phyloP scores from a whole-genome alignment of 371 early-diverging fungal genomes.

The Dinochytrium kinnereticum region DNA sequence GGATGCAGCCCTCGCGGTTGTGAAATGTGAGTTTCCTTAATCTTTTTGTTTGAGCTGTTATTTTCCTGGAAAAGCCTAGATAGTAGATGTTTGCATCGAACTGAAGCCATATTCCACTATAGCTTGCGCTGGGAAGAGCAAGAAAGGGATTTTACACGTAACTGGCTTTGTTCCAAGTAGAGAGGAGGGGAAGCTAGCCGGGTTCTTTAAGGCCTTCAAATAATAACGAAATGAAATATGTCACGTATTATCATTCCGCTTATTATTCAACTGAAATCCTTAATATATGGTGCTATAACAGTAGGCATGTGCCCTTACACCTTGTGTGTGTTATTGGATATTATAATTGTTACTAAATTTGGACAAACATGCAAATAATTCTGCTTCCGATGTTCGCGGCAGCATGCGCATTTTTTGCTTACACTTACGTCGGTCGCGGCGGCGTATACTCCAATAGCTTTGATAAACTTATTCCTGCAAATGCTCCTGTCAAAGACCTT shows the following conservation, averaged over 20 bases:
- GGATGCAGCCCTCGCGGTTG: conserved; percentile 51
- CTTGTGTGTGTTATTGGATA: not conserved
- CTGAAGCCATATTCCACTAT: not conserved
- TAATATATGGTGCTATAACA: no score
- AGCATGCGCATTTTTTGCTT: no score
- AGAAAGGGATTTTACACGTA: conserved; percentile 38
- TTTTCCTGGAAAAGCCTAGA: not conserved
- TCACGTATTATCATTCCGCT: no score
- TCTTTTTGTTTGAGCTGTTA: not conserved
- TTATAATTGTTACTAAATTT: not conserved
- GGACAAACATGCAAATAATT: no score
- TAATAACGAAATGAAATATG: no score
- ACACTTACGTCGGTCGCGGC: no score
- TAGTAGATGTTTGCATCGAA: not conserved
- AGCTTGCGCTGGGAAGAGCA: conserved; percentile 45
- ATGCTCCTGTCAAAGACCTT: not conserved
- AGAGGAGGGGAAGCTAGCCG: conserved; percentile 51
- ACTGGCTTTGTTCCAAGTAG: conserved; percentile 45
- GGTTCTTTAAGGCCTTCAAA: conserved; percentile 42
- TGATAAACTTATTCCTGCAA: not conserved
- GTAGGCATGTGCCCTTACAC: no score
- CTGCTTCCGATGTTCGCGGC: no score
- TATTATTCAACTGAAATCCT: no score
- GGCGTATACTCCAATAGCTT: no score
- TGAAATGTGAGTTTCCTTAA: conserved; percentile 47